Percentiles rank a stretch among this genome's conserved stretches.
Evolutionary conservation across 2,329 filamentous ascomycete genomes (phyloP).

Genomic region (Exophiala aquamarina): DNA sequence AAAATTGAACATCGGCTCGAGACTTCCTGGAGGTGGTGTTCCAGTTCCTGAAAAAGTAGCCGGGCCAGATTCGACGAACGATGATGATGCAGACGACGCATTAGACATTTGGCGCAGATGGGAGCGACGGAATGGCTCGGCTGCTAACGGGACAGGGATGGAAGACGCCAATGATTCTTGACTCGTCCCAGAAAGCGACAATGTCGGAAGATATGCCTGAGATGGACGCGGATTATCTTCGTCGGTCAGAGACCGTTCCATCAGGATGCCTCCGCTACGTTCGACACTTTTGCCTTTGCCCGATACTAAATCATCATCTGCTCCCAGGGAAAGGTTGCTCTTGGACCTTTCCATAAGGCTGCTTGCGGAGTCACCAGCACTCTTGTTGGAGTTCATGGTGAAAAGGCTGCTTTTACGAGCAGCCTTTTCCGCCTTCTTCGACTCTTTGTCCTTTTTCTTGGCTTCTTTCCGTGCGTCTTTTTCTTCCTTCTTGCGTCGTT

Average conservation of each 20-base stretch:
- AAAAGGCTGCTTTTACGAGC: conserved; percentile 63
- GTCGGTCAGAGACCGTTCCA: conserved; percentile 10
- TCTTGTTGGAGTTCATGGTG: conserved; percentile 55
- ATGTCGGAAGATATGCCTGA: conserved; percentile 15
- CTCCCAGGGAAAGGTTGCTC: conserved; percentile 38
- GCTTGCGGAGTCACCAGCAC: conserved; percentile 55
- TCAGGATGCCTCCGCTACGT: conserved; percentile 38
- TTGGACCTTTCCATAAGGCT: conserved; percentile 36
- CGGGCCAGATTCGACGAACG: conserved; percentile 66
- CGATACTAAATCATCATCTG: conserved; percentile 37
- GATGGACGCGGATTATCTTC: conserved; percentile 13
- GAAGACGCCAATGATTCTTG: conserved; percentile 28
- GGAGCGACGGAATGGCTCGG: conserved; percentile 62
- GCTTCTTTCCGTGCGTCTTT: conserved; percentile 78
- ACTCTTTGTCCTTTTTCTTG: conserved; percentile 82
- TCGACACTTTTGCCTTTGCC: conserved; percentile 72
- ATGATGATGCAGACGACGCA: conserved; percentile 80
- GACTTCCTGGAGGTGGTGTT: conserved; percentile 47
- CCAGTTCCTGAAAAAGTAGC: conserved; percentile 30
- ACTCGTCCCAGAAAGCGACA: conserved; percentile 26
- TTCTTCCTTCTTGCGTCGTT: conserved; percentile 80
- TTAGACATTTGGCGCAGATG: conserved; percentile 83
- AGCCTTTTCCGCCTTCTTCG: conserved; percentile 70
- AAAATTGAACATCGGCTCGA: conserved; percentile 90
- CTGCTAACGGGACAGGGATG: conserved; percentile 34